Conservation (phyloP, 208 protist species). For the Crithidia expoeki region DNA sequence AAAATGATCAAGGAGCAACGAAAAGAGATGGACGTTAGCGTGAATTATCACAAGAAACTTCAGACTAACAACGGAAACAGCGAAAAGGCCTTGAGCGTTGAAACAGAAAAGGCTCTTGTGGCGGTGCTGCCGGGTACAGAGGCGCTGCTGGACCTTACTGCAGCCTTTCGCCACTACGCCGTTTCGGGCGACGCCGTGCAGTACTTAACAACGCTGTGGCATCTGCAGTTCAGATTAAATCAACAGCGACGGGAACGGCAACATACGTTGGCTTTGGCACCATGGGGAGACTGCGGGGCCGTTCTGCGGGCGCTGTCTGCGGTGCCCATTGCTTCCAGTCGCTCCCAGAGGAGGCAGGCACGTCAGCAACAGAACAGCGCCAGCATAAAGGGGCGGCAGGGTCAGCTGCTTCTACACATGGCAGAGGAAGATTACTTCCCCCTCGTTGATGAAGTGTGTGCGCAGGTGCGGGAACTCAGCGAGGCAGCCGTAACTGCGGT, state of each 20-base stretch:
- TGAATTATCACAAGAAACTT: too few species aligned
- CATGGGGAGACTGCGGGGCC: slow-evolving; percentile 9
- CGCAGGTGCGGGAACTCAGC: slow-evolving; percentile 27
- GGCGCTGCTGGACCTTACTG: slow-evolving; percentile 51
- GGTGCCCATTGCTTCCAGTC: slow-evolving; percentile 9
- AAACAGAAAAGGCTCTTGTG: background rate
- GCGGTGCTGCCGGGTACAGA: slow-evolving; percentile 4
- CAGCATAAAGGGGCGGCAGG: background rate
- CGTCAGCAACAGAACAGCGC: slow-evolving; percentile 5
- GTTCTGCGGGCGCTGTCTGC: slow-evolving; percentile 24
- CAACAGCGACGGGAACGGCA: background rate
- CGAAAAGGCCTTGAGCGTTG: too few species aligned
- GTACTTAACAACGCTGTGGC: slow-evolving; percentile 61
- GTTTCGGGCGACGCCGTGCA: slow-evolving; percentile 63
- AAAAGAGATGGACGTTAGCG: background rate
- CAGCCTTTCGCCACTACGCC: slow-evolving; percentile 56
- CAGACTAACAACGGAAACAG: too few species aligned
- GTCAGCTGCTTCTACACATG: slow-evolving; percentile 8
- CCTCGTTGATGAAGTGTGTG: slow-evolving; percentile 42
- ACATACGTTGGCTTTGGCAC: background rate
- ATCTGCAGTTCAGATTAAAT: slow-evolving; percentile 22
- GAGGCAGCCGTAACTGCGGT: background rate
- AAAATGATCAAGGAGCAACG: background rate
- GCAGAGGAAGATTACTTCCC: slow-evolving; percentile 59
- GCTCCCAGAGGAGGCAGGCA: slow-evolving; percentile 23